Base-by-base conservation (phyloP, 257 asterid genomes). In the Fraxinus anomala region DNA sequence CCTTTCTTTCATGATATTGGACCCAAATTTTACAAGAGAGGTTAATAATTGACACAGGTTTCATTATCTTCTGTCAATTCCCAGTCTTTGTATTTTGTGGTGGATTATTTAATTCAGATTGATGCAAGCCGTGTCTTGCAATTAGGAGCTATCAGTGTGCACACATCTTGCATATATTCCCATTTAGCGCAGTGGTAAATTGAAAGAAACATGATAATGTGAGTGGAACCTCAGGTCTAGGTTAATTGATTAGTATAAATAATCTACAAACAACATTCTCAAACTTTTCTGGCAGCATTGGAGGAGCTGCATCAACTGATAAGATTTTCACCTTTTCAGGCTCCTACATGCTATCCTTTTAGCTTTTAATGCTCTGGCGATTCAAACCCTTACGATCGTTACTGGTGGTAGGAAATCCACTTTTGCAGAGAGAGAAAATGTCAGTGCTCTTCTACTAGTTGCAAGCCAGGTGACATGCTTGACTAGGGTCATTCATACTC, bases 391-490 rank as follows among this genome's bases (percentile, higher is more conserved):
- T 73, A 82, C 94, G 7, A 51, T 75, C 23, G 59, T 90, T 78
- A 83, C 91, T 54, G 92, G 95, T 47, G 92, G 94, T 49, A 82
- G 82, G 36, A 82, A 87, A 73, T 92, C 96, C 72, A 73, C 89
- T 19, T 94, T 92, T 37, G 88, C 94, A 54, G 87, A 88, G 92
- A 87, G 86, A 82, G 94, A 86, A 80, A 94, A 94, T 73, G 87
- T 82, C 69, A 84, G 76, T 69, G 99, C 99, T 77, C 93, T 91
- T 80, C 86, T 91, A 70, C 84, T 95, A 59, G 93, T 91, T 24
- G 96, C 96, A 51, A 95, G 98, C 90, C 98, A 95, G 97, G 98
- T 94, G 80, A 86, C 74, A 66, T 14, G 31, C 75, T 68, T 68
- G 37, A 47, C 71, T 59, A 39, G 21, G 44, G 28, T 65, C 33